Base-by-base conservation (phyloP, 495 filamentous ascomycete genomes). In the Margaritispora aquatica region DNA sequence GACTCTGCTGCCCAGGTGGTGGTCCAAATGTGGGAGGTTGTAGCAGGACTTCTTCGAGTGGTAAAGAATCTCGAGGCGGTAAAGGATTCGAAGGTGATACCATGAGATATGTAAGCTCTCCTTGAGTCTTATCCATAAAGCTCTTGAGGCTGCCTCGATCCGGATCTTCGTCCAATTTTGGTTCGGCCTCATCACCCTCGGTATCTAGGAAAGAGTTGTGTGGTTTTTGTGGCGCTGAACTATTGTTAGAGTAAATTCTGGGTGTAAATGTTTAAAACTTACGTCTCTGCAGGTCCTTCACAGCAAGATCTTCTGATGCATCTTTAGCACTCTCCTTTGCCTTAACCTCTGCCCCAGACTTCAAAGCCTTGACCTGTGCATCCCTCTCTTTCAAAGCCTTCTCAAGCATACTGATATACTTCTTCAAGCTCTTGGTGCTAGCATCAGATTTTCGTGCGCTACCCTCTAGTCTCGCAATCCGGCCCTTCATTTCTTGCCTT, bases 401-500 rank as follows among this genome's bases (percentile, higher is more conserved):
- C 73, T 98, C 94, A 63, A 98, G 81, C 74, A 98, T 88, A 46
- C 85, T 79, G 55, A 98, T 88, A 70, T 96, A 92, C 73, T 90
- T 92, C 61, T 88, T 88, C 49, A 96, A 74, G 15, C 88, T 88
- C 71, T 93, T 92, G 56, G 96, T 90, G 59, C 92, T 75, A 58
- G 88, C 85, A 73, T 95, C 95, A 51, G 87, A 85, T 52, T 89
- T 89, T 51, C 92, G 80, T 21, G 87, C 80, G 53, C 95, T 90
- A 56, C 94, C 94, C 69, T 98, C 94, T 61, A 97, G 79, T 67
- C 88, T 86, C n/a, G 92, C 94, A 74, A 98, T 97, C 70, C 93
- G 86, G 62, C 89, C 91, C 74, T 96, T 97, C 94, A 98, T 98
- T 77, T 97, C 94, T 60, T 95, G 94, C 68, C 90, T 85, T 74